These are phyloP conservation scores for Canna indica DNA, from an alignment of 176 grass and related monocot species.

Conservation along the genomic window DNA sequence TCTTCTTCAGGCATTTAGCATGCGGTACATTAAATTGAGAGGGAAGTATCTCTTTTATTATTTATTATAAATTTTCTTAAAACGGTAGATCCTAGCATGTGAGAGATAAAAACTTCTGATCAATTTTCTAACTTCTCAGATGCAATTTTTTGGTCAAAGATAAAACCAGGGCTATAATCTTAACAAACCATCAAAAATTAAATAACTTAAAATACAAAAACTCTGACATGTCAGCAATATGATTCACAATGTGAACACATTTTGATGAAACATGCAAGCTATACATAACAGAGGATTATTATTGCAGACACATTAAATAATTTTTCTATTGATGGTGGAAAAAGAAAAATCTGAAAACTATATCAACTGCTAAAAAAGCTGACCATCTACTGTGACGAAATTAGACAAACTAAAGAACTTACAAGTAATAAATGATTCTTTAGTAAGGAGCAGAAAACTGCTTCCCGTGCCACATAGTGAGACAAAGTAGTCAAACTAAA, in stretches of 20 bases:
- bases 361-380: too few species aligned
- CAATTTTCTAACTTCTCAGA: background rate
- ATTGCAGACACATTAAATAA: conserved; percentile 14
- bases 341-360: too few species aligned
- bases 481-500: too few species aligned
- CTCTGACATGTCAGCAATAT: background rate
- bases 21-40: background rate
- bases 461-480: background rate
- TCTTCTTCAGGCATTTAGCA: background rate
- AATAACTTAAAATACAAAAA: background rate
- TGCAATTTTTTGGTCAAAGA: background rate
- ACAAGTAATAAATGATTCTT: background rate
- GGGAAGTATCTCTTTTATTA: background rate
- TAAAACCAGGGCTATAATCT: background rate
- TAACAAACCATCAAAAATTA: background rate
- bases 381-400: background rate
- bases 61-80: background rate
- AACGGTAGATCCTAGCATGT: background rate
- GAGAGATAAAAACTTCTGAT: background rate
- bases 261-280: too few species aligned
- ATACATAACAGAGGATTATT: too few species aligned
- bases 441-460: background rate
- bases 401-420: background rate
- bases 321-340: background rate
- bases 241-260: too few species aligned